Conservation (phyloP, 805 yeast species). For the Monosporozyma aerobia region DNA sequence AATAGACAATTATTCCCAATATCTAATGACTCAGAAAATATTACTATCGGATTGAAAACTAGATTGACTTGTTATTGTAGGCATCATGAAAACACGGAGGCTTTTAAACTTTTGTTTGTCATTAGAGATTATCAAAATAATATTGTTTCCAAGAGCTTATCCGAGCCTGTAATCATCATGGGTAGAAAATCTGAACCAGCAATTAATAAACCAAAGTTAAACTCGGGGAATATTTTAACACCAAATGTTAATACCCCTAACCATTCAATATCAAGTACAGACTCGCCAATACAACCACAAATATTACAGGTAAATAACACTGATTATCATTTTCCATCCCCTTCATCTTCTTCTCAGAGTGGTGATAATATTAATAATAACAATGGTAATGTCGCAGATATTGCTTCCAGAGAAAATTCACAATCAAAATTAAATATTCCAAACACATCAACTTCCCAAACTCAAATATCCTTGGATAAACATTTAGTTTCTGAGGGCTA, state of each 20-base stretch:
- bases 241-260: neutral
- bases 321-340: constrained; percentile 35
- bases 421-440: neutral
- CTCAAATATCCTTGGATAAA: neutral
- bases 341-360: constrained; percentile 54
- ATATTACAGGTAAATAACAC: neutral
- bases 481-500: neutral
- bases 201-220: neutral
- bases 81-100: constrained; percentile 83
- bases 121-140: constrained; percentile 52
- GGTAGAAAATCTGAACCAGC: constrained; percentile 73
- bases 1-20: constrained; percentile 82
- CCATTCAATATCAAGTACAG: neutral
- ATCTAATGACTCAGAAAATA: constrained; percentile 44
- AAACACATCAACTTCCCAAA: neutral
- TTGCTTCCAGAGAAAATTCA: neutral
- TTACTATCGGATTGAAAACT: constrained; percentile 43
- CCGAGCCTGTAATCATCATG: constrained; percentile 80
- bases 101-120: constrained; percentile 66
- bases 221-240: neutral
- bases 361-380: constrained; percentile 28
- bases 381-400: constrained; percentile 9
- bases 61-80: constrained; percentile 93
- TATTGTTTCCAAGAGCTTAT: constrained; percentile 61
- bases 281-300: neutral